Base-by-base conservation (phyloP, 495 filamentous ascomycete species). In the Amphirosellinia nigrospora region DNA sequence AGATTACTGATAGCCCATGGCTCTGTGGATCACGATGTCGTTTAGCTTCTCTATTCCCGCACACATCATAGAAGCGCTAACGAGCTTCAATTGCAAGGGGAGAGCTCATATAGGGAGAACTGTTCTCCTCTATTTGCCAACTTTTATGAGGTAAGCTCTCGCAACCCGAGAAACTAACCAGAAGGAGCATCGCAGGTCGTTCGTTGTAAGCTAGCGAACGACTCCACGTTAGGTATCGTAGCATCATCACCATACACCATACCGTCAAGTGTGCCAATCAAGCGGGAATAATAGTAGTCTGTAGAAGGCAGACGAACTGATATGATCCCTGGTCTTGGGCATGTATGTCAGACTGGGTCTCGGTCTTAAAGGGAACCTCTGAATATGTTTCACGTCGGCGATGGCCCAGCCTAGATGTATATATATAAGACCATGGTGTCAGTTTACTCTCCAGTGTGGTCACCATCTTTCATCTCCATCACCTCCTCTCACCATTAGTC, bases 351-450 rank as follows among this genome's bases (percentile, higher is more conserved):
- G 38, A 34, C 52, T 34, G 34, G 13, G 23, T n/a, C n/a, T n/a
- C 6, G 6, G 43, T 19, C 19, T 0, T 32, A 19, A n/a, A n/a
- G n/a, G n/a, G n/a, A n/a, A n/a, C n/a, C n/a, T n/a, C n/a, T n/a
- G n/a, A n/a, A n/a, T n/a, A n/a, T n/a, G n/a, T n/a, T n/a, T n/a
- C n/a, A n/a, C n/a, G n/a, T n/a, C n/a, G n/a, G n/a, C n/a, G n/a
- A n/a, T n/a, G n/a, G n/a, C n/a, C n/a, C 36, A n/a, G 11, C 23
- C 11, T 8, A 13, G 46, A 32, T 3, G 34, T 19, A 13, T 30
- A 50, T 65, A 65, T 65, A 65, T 26, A 38, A 52, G 26, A 21
- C 41, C 38, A 50, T 52, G 32, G 15, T 32, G 34, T 38, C 45
- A 19, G 32, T 13, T 9, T 8, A 4, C 4, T 53, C 32, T 32